Evolutionary conservation across 768 basidiomycete species (phyloP).

Genomic region (Amyloporia xantha): DNA sequence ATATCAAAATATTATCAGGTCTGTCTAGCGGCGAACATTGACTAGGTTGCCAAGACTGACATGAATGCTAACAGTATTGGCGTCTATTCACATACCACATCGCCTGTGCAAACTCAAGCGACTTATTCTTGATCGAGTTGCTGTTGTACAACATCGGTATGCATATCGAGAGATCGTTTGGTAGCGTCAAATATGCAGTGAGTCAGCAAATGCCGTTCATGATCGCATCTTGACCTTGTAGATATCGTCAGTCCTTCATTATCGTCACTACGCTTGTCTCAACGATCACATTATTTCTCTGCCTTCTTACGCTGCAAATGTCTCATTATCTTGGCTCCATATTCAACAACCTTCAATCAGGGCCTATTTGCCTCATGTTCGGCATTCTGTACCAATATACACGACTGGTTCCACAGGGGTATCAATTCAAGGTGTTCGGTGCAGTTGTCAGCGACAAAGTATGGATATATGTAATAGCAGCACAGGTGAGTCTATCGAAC

Average conservation of each 20-base stretch:
- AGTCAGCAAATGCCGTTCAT: slow-evolving; percentile 24
- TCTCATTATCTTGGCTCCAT: slow-evolving; percentile 36
- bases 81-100: slow-evolving; percentile 67
- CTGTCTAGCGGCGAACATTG: slow-evolving; percentile 17
- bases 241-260: slow-evolving; percentile 13
- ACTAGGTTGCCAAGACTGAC: slow-evolving; percentile 14
- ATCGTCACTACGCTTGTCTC: slow-evolving; percentile 59
- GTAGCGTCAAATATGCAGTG: slow-evolving; percentile 83
- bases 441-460: slow-evolving; percentile 71
- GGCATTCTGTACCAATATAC: slow-evolving; percentile 79
- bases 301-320: slow-evolving; percentile 56
- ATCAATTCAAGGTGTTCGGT: slow-evolving; percentile 72
- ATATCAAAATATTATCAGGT: slow-evolving; percentile 89
- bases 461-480: slow-evolving; percentile 62
- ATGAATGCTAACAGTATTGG: slow-evolving; percentile 60
- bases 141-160: slow-evolving; percentile 66
- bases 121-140: slow-evolving; percentile 72
- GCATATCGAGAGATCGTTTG: slow-evolving; percentile 79
- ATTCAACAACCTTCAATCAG: slow-evolving; percentile 68
- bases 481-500: slow-evolving; percentile 63
- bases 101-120: slow-evolving; percentile 79
- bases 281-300: slow-evolving; percentile 59
- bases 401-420: slow-evolving; percentile 68
- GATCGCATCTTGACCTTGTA: not conserved
- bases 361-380: slow-evolving; percentile 72